Conservation (phyloP, 179 eudicot genomes). For the Spergularia azorica region DNA sequence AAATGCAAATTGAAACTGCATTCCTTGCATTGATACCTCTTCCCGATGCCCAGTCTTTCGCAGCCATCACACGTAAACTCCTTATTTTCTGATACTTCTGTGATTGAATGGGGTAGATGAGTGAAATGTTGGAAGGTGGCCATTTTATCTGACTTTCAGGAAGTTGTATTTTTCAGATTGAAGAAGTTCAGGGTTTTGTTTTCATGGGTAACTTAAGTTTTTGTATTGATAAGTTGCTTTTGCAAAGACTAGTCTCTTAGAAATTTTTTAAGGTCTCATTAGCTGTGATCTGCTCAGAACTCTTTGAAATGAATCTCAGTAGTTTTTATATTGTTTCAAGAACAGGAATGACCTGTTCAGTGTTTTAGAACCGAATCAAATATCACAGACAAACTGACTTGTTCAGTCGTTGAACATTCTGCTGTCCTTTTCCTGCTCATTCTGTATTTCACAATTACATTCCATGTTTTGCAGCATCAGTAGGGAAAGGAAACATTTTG, state of each 20-base stretch:
- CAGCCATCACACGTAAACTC: slow-evolving; percentile 29
- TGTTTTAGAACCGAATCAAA: slow-evolving; percentile 1
- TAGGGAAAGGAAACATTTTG: neutral
- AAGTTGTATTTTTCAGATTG: neutral
- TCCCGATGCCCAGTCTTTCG: slow-evolving; percentile 23
- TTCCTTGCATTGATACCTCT: slow-evolving; percentile 28
- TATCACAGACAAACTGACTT: slow-evolving; percentile 3
- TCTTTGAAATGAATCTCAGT: neutral
- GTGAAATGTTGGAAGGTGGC: slow-evolving; percentile 29
- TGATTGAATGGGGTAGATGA: slow-evolving; percentile 15
- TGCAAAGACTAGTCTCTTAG: slow-evolving; percentile 2
- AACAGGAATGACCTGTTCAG: slow-evolving; percentile 15
- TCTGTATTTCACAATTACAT: too few relatives aligned
- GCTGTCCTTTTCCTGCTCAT: neutral
- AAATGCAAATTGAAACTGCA: slow-evolving; percentile 27
- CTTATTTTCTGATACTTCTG: slow-evolving; percentile 19
- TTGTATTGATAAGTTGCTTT: neutral
- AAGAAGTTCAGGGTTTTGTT: neutral
- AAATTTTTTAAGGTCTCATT: neutral
- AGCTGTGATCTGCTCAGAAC: slow-evolving; percentile 14
- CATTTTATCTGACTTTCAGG: neutral
- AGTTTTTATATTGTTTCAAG: neutral
- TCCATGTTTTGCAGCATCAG: neutral
- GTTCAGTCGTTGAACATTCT: neutral
- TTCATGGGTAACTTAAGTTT: neutral